Conservation (phyloP, 2,329 filamentous ascomycete species). For the Chaetoscypha palmicola region DNA sequence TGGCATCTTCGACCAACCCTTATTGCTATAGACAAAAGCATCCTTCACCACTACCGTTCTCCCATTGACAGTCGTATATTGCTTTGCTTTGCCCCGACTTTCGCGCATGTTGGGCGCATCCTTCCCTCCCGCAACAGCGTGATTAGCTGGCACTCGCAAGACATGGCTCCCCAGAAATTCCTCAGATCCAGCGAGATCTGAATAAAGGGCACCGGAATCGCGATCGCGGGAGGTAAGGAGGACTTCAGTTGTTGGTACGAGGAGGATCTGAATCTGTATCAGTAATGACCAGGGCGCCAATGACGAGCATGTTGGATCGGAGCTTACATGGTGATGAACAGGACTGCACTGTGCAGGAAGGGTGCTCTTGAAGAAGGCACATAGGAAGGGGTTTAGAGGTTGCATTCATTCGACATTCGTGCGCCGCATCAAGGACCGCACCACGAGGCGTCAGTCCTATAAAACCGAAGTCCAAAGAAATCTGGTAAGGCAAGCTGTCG, state of each 20-base stretch:
- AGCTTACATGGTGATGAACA: constrained; percentile 70
- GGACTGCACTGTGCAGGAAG: constrained; percentile 87
- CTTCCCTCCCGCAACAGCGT: constrained; percentile 46
- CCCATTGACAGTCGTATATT: constrained; percentile 88
- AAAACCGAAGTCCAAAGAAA: constrained; percentile 11
- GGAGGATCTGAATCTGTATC: constrained; percentile 55
- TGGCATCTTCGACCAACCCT: constrained; percentile 51
- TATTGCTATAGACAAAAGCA: constrained; percentile 87
- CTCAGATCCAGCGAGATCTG: constrained; percentile 79
- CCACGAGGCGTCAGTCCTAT: constrained; percentile 21
- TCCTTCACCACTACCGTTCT: constrained; percentile 93
- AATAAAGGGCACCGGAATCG: constrained; percentile 69
- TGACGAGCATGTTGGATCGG: constrained; percentile 7
- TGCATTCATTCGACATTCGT: constrained; percentile 66
- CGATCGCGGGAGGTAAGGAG: constrained; percentile 82
- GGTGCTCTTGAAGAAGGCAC: constrained; percentile 97
- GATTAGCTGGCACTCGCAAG: constrained; percentile 64
- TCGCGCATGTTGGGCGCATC: constrained; percentile 68
- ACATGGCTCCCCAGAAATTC: constrained; percentile 98
- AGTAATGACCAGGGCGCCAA: not conserved
- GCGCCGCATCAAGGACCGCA: constrained; percentile 23
- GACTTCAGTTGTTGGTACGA: constrained; percentile 89
- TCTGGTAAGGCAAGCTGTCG: not conserved
- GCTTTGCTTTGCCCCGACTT: constrained; percentile 84
- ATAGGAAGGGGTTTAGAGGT: constrained; percentile 97